phyloP scores from a whole-genome alignment of 1,284 basidiomycete genomes.

The Leccinum angustisporum region DNA sequence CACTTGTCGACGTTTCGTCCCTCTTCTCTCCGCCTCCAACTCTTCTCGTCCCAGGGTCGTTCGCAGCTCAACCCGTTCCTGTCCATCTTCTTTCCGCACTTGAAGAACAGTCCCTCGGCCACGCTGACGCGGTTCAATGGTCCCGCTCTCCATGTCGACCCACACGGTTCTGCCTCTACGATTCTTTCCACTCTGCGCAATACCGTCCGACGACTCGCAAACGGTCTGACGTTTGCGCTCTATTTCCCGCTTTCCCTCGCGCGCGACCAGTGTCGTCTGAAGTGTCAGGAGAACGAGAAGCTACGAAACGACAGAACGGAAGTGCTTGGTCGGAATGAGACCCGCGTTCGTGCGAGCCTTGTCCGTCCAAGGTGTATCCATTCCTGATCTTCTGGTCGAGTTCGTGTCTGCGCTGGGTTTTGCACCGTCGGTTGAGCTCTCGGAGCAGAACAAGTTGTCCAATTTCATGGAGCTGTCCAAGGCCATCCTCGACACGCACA shows the following conservation, averaged over 20 bases:
- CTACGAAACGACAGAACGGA: constrained; percentile 66
- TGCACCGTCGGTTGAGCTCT: constrained; percentile 15
- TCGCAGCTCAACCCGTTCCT: constrained; percentile 39
- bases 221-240: constrained; percentile 14
- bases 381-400: constrained; percentile 20
- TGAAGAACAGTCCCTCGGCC: constrained; percentile 29
- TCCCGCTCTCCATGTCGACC: constrained; percentile 9
- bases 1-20: constrained; percentile 50
- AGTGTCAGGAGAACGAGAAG: constrained; percentile 54
- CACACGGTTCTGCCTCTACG: constrained; percentile 8
- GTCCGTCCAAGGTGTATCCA: constrained; percentile 1
- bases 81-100: constrained; percentile 56
- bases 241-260: constrained; percentile 41
- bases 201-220: constrained; percentile 11
- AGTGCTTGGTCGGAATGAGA: constrained; percentile 58
- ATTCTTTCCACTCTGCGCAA: constrained; percentile 9
- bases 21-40: constrained; percentile 43
- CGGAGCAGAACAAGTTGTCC: constrained; percentile 17
- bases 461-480: constrained; percentile 27
- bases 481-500: constrained; percentile 27
- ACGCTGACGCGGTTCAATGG: constrained; percentile 10
- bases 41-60: constrained; percentile 46
- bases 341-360: constrained; percentile 37
- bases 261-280: constrained; percentile 61
- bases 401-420: constrained; percentile 21